Percentiles rank a stretch among this genome's conserved stretches.
phyloP scores from a whole-genome alignment of 2,329 filamentous ascomycete species.

The Botrytis pseudocinerea region DNA sequence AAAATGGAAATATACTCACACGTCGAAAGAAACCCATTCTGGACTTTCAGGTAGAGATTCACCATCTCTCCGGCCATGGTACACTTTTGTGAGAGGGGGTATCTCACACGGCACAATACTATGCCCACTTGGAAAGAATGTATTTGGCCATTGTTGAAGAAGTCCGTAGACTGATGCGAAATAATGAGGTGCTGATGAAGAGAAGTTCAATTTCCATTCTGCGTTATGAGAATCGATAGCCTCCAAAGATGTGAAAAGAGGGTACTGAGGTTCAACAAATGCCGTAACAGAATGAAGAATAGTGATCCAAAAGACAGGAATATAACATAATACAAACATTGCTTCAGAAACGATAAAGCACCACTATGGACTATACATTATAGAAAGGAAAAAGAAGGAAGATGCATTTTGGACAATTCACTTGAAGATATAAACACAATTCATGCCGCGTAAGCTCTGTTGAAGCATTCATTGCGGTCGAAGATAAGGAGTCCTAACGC shows the following conservation, averaged over 20 bases:
- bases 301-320: not conserved
- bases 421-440: conserved; percentile 8
- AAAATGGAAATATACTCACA: conserved; percentile 36
- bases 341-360: not conserved
- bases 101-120: conserved; percentile 49
- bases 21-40: conserved; percentile 55
- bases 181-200: conserved; percentile 50
- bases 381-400: not conserved
- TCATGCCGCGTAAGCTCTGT: conserved; percentile 6
- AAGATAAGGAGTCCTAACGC: conserved; percentile 3
- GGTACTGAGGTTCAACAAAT: not conserved
- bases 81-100: conserved; percentile 49
- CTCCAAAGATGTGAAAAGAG: not conserved
- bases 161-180: conserved; percentile 50
- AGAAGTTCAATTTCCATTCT: conserved; percentile 47
- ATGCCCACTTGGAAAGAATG: conserved; percentile 53
- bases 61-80: conserved; percentile 49
- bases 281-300: not conserved
- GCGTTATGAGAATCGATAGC: not conserved
- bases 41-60: conserved; percentile 46
- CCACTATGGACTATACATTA: not conserved
- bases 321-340: not conserved
- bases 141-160: conserved; percentile 53
- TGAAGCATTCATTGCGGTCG: not conserved
- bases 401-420: not conserved